Evolutionary conservation across 2,329 filamentous ascomycete species (phyloP).

Genomic region (Aspergillus fischeri): DNA sequence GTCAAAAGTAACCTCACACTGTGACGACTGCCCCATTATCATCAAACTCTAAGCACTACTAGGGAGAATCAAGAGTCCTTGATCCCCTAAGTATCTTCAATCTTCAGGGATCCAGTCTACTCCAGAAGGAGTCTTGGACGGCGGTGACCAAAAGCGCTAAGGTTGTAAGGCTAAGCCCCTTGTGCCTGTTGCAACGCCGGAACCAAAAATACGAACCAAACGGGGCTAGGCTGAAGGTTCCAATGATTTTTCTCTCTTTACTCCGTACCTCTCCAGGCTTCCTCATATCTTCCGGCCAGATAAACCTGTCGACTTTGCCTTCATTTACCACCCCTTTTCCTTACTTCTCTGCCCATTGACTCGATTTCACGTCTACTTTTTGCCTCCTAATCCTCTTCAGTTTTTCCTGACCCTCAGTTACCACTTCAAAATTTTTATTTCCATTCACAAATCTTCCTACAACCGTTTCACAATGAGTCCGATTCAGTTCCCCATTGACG

Average conservation of each 20-base stretch:
- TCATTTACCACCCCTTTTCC: background rate
- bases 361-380: background rate
- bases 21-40: background rate
- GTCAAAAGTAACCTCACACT: background rate
- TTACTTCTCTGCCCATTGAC: background rate
- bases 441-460: background rate
- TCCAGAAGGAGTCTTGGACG: background rate
- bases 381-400: background rate
- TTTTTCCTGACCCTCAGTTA: background rate
- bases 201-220: conserved; percentile 5
- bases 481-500: conserved; percentile 89
- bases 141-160: background rate
- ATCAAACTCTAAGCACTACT: background rate
- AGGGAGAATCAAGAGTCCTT: background rate
- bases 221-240: conserved; percentile 3
- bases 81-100: background rate
- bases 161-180: too few relatives aligned
- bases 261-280: background rate
- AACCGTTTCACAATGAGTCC: conserved; percentile 61
- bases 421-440: background rate
- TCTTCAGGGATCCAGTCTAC: background rate
- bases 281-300: background rate
- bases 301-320: background rate
- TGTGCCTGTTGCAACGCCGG: background rate
- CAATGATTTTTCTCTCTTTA: conserved; percentile 1